These are phyloP conservation scores for Gossypium rotundifolium DNA, from an alignment of 345 rosid genomes.

Conservation along the genomic window DNA sequence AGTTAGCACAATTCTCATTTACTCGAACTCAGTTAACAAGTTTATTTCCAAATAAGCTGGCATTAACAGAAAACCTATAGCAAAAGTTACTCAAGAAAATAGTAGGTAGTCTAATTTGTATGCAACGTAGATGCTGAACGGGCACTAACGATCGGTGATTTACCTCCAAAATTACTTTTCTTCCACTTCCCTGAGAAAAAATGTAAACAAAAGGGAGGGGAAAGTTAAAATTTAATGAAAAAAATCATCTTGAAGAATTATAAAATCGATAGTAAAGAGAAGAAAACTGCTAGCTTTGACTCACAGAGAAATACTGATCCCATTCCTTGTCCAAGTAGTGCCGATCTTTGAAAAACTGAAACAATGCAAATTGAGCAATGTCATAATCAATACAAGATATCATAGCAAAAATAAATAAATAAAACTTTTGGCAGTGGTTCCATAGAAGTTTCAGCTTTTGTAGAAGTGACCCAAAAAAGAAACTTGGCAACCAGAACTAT, in stretches of 20 bases:
- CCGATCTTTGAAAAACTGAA: conserved; percentile 87
- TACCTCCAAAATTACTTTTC: conserved; percentile 68
- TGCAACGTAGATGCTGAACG: not conserved
- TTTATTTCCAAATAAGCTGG: not conserved
- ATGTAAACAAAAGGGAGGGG: not conserved
- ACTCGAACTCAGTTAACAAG: not conserved
- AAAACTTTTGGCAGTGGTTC: not conserved
- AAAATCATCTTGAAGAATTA: not conserved
- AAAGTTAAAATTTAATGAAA: not conserved
- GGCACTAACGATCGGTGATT: not conserved
- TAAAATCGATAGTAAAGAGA: conserved; percentile 8
- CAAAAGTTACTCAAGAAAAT: not conserved
- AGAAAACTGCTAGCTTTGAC: conserved; percentile 20
- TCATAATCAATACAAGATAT: not conserved
- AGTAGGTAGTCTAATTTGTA: not conserved
- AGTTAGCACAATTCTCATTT: not conserved
- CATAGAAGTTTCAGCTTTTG: not conserved
- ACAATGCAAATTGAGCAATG: not conserved
- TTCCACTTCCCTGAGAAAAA: conserved; percentile 41
- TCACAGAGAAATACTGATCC: conserved; percentile 70
- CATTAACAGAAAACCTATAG: not conserved
- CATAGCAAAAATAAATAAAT: not conserved
- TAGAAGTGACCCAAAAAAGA: not conserved
- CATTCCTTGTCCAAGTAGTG: conserved; percentile 97
- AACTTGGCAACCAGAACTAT: not conserved